Evolutionary conservation across 2,329 filamentous ascomycete species (phyloP), one percentile per base, ranked within the genome.

Genomic region (Pyrenochaeta sp.): DNA sequence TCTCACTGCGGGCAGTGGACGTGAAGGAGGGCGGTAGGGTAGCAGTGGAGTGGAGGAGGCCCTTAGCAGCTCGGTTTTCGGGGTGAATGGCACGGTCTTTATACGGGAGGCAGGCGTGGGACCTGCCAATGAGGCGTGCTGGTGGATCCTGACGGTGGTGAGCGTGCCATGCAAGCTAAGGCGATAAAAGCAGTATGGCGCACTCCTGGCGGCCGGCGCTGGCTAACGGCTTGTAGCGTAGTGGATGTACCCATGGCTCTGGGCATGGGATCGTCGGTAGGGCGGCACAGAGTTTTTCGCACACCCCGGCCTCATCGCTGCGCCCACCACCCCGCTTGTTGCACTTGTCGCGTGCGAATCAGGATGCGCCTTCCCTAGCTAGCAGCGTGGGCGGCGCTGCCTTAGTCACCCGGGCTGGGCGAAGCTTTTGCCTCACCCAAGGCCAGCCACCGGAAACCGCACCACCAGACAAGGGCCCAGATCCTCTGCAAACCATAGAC

Each of bases 211-310:
- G 22, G 28, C 36, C 59, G 62, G 64, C 51, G 40, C 47, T n/a
- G n/a, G 44, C 66, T 72, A 71, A 56, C 66, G 27, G 3, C 1
- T 34, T 57, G n/a, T 15, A 52, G 67, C 36, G 12, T 65, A 64
- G 65, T 52, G 39, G 15, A 46, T 28, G 34, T 48, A 58, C 54
- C 67, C 67, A 55, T 57, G 46, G 56, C 50, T 54, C 67, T 69
- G 67, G 67, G 67, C 68, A 66, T 62, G 62, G 36, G 67, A 59
- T 64, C 63, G 47, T 60, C 65, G 64, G 66, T 59, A 64, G 54
- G 54, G 44, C 68, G 67, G 66, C 57, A 69, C 64, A 73, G 70
- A 72, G 64, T 68, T 72, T 70, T 73, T 65, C 65, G 25, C 45
- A 55, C 32, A 53, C 60, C 62, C 62, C 48, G 46, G 60, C 54